Base-by-base conservation (phyloP, 2,329 filamentous ascomycete genomes). In the Neofusicoccum kwambonambiense region DNA sequence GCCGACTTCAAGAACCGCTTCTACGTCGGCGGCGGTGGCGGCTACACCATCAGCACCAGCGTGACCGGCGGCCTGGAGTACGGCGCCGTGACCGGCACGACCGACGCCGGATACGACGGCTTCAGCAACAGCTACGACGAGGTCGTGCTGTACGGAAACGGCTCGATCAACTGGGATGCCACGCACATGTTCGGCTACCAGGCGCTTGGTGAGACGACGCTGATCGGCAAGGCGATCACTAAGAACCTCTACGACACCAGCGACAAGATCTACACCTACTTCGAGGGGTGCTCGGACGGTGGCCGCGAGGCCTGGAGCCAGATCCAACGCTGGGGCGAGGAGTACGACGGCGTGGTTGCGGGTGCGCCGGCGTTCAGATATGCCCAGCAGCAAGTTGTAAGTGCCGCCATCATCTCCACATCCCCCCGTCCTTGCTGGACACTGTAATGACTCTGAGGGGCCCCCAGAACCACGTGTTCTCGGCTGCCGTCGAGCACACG, bases 221-320 rank as follows among this genome's bases (percentile, higher is more conserved):
- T 74, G 22, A 70, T 84, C 11, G 81, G 81, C 27, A 84, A 84
- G 68, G 71, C 74, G 2, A 62, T 84, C 47, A 77, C 79, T 17
- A 70, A 71, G 65, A 73, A 71, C 41, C 78, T 83, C 61, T 85
- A 74, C 65, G 65, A 66, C 34, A 45, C 65, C 44, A 63, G 63
- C 31, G 39, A 58, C 44, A 73, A 73, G 66, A 22, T 77, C 12
- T 83, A 81, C 70, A 76, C 81, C 2, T 85, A 85, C 73, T 86
- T 82, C 68, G 79, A 84, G 67, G 83, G 82, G 3, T 86, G 84
- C 71, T 85, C 82, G 12, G 83, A 86, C 60, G 83, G 83, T 19
- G 84, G 81, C 1, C 77, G 81, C 4, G 80, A 83, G 68, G 81
- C 77, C 13, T 80, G 76, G 77, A 80, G 77, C 64, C 83, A 85